Evolutionary conservation across 2,329 filamentous ascomycete genomes (phyloP).

Genomic region (Pseudovirgaria hyperparasitica): DNA sequence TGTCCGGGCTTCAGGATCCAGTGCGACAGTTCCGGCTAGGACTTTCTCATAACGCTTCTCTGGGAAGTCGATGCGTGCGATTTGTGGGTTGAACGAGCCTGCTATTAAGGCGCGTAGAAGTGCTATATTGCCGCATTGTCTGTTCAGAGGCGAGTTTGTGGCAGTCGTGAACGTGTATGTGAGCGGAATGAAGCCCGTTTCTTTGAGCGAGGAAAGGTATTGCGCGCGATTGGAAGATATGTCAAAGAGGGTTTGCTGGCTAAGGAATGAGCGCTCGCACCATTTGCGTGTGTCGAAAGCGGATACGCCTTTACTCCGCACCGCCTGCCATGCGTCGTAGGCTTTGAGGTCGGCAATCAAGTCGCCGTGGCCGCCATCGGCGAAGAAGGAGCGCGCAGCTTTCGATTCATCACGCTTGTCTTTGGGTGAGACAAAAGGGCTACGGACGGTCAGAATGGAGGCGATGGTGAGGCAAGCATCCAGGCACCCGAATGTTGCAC

Average conservation of each 20-base stretch:
- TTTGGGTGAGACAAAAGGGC: slow-evolving; percentile 73
- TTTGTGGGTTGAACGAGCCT: slow-evolving; percentile 55
- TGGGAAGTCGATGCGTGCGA: slow-evolving; percentile 83
- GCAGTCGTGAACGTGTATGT: slow-evolving; percentile 18
- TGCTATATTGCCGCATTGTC: slow-evolving; percentile 33
- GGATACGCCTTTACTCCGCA: slow-evolving; percentile 43
- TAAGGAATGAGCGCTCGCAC: slow-evolving; percentile 79
- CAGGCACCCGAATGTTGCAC: slow-evolving; percentile 83
- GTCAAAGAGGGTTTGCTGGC: slow-evolving; percentile 70
- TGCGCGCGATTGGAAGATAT: slow-evolving; percentile 78
- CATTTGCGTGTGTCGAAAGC: slow-evolving; percentile 55
- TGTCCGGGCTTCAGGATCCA: slow-evolving; percentile 81
- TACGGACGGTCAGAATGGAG: slow-evolving; percentile 78
- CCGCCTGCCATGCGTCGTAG: slow-evolving; percentile 68
- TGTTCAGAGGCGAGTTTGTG: slow-evolving; percentile 28
- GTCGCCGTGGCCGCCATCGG: slow-evolving; percentile 62
- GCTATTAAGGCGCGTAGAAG: slow-evolving; percentile 37
- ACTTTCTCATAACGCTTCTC: slow-evolving; percentile 90
- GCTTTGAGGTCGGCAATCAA: slow-evolving; percentile 77
- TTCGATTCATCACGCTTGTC: slow-evolving; percentile 75
- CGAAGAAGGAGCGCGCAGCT: slow-evolving; percentile 62
- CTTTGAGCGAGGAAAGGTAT: slow-evolving; percentile 73
- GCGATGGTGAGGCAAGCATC: slow-evolving; percentile 82
- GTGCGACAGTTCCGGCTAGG: slow-evolving; percentile 76
- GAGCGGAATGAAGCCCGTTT: slow-evolving; percentile 62